These are phyloP conservation scores for Botrytis fragariae DNA, from an alignment of 2,329 filamentous ascomycete genomes.

Conservation along the genomic window DNA sequence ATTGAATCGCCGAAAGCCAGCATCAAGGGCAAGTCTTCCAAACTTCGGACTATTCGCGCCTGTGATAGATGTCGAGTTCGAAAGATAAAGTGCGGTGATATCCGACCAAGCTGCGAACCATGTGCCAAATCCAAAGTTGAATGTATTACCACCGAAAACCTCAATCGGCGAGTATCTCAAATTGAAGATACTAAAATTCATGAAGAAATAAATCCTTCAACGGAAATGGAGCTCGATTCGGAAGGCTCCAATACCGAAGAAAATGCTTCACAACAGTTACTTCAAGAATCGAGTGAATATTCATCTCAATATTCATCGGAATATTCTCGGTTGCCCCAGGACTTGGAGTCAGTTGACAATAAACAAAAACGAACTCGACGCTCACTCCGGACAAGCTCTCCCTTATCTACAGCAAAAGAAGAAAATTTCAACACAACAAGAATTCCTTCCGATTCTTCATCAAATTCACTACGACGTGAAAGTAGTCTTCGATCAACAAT, in stretches of 20 bases:
- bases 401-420: background rate
- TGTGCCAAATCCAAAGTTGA: background rate
- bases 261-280: slow-evolving; percentile 17
- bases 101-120: slow-evolving; percentile 1
- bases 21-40: background rate
- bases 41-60: background rate
- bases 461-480: background rate
- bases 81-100: slow-evolving; percentile 7
- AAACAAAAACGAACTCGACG: background rate
- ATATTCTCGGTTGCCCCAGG: slow-evolving; percentile 11
- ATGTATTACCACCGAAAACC: slow-evolving; percentile 1
- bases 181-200: background rate
- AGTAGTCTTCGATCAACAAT: slow-evolving; percentile 6
- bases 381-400: background rate
- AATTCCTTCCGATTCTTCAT: background rate
- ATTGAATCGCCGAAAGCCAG: background rate
- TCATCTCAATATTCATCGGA: slow-evolving; percentile 13
- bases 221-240: slow-evolving; percentile 10
- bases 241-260: slow-evolving; percentile 9
- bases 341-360: background rate
- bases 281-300: slow-evolving; percentile 20
- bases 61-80: slow-evolving; percentile 3
- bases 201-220: background rate
- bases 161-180: background rate
- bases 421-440: background rate